Evolutionary conservation across 768 basidiomycete species (phyloP), one percentile per base, ranked within the genome.

Genomic region (Lentinula boryana): DNA sequence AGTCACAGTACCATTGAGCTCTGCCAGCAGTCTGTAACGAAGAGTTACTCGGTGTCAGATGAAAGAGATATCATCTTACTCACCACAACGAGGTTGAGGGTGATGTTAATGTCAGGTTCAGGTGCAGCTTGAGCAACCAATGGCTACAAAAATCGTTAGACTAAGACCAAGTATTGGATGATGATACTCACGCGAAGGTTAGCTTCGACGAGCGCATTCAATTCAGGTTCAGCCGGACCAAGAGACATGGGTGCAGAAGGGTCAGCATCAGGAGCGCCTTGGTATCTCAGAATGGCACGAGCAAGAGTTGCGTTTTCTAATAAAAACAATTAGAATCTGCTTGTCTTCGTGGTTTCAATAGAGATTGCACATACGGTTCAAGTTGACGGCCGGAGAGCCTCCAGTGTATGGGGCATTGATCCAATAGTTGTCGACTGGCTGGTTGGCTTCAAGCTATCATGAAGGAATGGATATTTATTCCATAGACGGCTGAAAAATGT

Each of bases 391-490:
- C 1, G 70, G 71, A 49, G 66, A 64, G 23, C 74, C 73, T 52
- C 71, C 70, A 13, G 66, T 65, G 70, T 71, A 75, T n/a, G 66
- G 53, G 36, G 69, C 74, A 54, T 73, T 75, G 63, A 80, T 69
- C 72, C 80, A 81, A 65, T 82, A 82, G 66, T 82, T 83, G 4
- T 62, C 75, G 0, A 81, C 69, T 0, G 75, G 68, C 61, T 81
- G 76, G 65, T 80, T 72, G 31, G 81, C 79, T 5, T 66, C 62
- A 21, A 76, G 63, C 53, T 54, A 23, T 15, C 5, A 16, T 27
- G 18, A 38, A 36, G 12, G 9, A 15, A 36, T 21, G 27, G 15
- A 5, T 52, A 13, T 18, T 33, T 12, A 10, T n/a, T 0, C 3
- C 16, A 13, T 15, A 21, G 18, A 18, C 16, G 35, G 2, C 4